These are phyloP conservation scores for Trichoderma semiorbis DNA, from an alignment of 2,329 filamentous ascomycete species.

Conservation along the genomic window DNA sequence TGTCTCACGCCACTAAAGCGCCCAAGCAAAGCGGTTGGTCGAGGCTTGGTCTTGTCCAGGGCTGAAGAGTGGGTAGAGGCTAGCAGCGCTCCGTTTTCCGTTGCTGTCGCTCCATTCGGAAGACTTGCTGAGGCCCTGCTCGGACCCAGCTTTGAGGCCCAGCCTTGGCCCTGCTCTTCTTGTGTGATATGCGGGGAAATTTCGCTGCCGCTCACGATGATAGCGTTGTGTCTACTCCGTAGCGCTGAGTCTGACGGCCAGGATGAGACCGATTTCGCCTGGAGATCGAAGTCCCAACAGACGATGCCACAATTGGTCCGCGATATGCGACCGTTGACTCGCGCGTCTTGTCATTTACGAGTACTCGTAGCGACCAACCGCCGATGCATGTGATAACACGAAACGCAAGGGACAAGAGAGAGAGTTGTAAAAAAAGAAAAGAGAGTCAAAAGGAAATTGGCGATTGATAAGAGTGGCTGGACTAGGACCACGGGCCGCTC, in stretches of 20 bases:
- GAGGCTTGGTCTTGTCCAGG: conserved; percentile 2
- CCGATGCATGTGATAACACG: neutral
- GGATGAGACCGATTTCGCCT: neutral
- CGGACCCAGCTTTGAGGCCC: neutral
- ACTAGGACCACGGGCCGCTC: conserved; percentile 9
- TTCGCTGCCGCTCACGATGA: neutral
- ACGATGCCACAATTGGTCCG: neutral
- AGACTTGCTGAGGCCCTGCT: conserved; percentile 1
- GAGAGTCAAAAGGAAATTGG: conserved; percentile 1
- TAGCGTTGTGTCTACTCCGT: neutral
- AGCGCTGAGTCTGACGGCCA: conserved; percentile 5
- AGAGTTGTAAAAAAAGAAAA: neutral
- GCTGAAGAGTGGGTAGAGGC: conserved; percentile 12
- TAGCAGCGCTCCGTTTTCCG: neutral
- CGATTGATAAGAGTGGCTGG: conserved; percentile 7
- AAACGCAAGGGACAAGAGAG: neutral
- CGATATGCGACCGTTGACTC: neutral
- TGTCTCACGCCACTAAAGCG: conserved; percentile 13
- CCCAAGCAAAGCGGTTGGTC: conserved; percentile 6
- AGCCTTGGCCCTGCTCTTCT: neutral
- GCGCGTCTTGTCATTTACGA: neutral
- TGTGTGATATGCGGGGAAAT: conserved; percentile 12
- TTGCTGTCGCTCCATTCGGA: conserved; percentile 7
- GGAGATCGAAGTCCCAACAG: neutral
- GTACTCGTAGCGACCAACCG: neutral